These are phyloP conservation scores for Scutellaria minor DNA, from an alignment of 257 asterid genomes.

Conservation along the genomic window DNA sequence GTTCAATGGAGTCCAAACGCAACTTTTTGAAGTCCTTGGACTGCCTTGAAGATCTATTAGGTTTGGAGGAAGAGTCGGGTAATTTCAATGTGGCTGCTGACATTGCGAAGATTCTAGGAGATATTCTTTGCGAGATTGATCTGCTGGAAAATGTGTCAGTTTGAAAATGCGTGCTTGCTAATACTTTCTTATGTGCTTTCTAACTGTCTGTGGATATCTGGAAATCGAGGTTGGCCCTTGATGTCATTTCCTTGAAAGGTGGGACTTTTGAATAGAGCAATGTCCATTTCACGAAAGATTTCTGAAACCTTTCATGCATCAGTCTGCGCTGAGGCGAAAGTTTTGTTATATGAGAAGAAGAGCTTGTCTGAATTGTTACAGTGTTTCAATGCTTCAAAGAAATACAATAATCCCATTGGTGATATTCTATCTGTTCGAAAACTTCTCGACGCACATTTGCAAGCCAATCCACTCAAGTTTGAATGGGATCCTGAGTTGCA, in stretches of 20 bases:
- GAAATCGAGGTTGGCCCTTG: slow-evolving; percentile 59
- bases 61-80: slow-evolving; percentile 61
- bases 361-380: slow-evolving; percentile 42
- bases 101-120: slow-evolving; percentile 47
- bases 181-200: slow-evolving; percentile 40
- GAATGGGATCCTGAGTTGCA: slow-evolving; percentile 46
- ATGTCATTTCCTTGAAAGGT: slow-evolving; percentile 47
- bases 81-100: slow-evolving; percentile 63
- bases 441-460: slow-evolving; percentile 53
- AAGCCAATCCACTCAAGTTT: slow-evolving; percentile 33
- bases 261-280: slow-evolving; percentile 44
- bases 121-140: slow-evolving; percentile 48
- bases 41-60: slow-evolving; percentile 52
- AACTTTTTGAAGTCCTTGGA: slow-evolving; percentile 48
- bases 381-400: slow-evolving; percentile 36
- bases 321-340: slow-evolving; percentile 35
- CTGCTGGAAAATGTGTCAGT: slow-evolving; percentile 43
- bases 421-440: slow-evolving; percentile 47
- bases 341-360: slow-evolving; percentile 43
- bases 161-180: slow-evolving; percentile 41
- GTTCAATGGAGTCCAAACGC: slow-evolving; percentile 44
- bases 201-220: slow-evolving; percentile 48
- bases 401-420: slow-evolving; percentile 23
- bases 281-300: slow-evolving; percentile 41
- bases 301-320: slow-evolving; percentile 38